Conservation (phyloP, 805 yeast genomes). For the Yarrowia hollandica region DNA sequence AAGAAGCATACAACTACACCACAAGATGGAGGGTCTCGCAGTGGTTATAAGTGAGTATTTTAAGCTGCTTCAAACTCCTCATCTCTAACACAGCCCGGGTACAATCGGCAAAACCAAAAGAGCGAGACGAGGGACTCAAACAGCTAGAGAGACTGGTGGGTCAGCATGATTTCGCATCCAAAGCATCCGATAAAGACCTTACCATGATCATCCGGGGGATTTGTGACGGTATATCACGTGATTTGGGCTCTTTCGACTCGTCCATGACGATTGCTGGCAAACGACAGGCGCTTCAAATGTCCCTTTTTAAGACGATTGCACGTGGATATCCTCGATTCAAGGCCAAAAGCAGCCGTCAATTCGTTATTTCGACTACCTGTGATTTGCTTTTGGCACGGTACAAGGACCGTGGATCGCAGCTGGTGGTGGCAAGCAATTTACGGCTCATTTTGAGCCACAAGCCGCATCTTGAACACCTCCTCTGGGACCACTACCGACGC, state of each 20-base stretch:
- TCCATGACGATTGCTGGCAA: neutral
- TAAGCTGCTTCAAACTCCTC: no score
- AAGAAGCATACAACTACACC: no score
- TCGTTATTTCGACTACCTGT: neutral
- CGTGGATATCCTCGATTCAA: neutral
- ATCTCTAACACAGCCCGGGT: conserved; percentile 26
- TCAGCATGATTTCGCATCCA: neutral
- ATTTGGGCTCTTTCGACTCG: neutral
- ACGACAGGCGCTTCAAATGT: neutral
- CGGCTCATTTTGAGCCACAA: neutral
- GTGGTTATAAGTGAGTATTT: conserved; percentile 15
- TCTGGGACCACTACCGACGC: conserved; percentile 7
- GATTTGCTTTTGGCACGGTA: neutral
- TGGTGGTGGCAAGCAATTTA: conserved; percentile 8
- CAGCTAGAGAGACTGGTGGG: conserved; percentile 4
- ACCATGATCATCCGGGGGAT: neutral
- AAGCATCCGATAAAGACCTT: conserved; percentile 1
- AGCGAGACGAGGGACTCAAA: conserved; percentile 10
- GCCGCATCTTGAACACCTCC: conserved; percentile 1
- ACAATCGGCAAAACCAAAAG: neutral
- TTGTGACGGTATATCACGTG: neutral
- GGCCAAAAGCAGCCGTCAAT: neutral
- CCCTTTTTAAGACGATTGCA: conserved; percentile 1
- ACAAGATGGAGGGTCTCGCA: conserved; percentile 19
- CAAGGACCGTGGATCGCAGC: neutral